phyloP scores from a whole-genome alignment of 768 basidiomycete genomes.

The Hydnum rufescens region DNA sequence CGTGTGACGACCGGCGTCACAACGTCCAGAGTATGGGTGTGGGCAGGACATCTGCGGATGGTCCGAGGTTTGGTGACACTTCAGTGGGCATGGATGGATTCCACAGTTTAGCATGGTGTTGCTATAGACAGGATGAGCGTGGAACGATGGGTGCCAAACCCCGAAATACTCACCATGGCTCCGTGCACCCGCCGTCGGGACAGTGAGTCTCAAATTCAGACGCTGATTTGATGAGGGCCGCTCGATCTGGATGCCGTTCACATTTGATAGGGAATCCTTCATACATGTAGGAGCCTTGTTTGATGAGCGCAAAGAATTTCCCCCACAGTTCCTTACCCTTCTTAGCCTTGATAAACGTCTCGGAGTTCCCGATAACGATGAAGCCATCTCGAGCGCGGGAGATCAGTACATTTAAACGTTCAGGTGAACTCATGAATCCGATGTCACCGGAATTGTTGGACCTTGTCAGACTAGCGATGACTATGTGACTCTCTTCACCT shows the following conservation, averaged over 20 bases:
- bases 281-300: slow-evolving; percentile 27
- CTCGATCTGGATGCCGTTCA: slow-evolving; percentile 30
- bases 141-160: neutral
- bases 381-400: slow-evolving; percentile 47
- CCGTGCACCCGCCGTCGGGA: slow-evolving; percentile 44
- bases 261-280: slow-evolving; percentile 41
- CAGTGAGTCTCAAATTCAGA: slow-evolving; percentile 30
- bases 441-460: slow-evolving; percentile 38
- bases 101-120: slow-evolving; percentile 29
- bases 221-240: slow-evolving; percentile 21
- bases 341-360: slow-evolving; percentile 34
- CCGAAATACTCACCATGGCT: slow-evolving; percentile 31
- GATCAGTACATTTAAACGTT: slow-evolving; percentile 49
- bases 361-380: slow-evolving; percentile 43
- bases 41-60: slow-evolving; percentile 41
- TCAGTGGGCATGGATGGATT: slow-evolving; percentile 34
- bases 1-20: slow-evolving; percentile 22
- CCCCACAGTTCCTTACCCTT: slow-evolving; percentile 35
- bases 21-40: slow-evolving; percentile 25
- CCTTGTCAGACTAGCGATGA: slow-evolving; percentile 38
- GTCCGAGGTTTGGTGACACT: slow-evolving; percentile 36
- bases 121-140: slow-evolving; percentile 18
- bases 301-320: slow-evolving; percentile 28
- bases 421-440: slow-evolving; percentile 51
- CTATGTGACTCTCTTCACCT: slow-evolving; percentile 54